phyloP scores from a whole-genome alignment of 768 basidiomycete species.

The Lactarius deliciosus region DNA sequence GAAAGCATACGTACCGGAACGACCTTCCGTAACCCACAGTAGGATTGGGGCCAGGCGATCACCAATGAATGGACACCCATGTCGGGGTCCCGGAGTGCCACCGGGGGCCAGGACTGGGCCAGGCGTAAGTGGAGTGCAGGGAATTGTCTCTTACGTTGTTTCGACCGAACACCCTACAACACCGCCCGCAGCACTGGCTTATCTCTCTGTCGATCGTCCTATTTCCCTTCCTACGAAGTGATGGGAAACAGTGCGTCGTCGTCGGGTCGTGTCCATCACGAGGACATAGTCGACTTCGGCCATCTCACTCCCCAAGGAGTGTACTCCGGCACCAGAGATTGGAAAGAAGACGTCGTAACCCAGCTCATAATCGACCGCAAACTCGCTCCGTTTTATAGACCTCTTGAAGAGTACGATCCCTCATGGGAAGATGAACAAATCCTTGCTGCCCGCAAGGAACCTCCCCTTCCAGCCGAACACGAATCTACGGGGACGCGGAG shows the following conservation, averaged over 20 bases:
- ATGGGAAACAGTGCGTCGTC: conserved; percentile 88
- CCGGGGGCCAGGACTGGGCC: not conserved
- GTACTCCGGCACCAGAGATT: conserved; percentile 82
- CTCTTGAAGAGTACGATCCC: conserved; percentile 89
- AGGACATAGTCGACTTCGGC: conserved; percentile 84
- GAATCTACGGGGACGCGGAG: conserved; percentile 44
- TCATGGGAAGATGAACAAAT: conserved; percentile 89
- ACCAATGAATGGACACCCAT: not conserved
- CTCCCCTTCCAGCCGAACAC: conserved; percentile 46
- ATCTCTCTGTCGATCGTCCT: not conserved
- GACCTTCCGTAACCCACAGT: not conserved
- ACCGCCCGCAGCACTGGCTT: not conserved
- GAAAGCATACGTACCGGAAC: conserved; percentile 14
- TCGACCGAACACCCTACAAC: conserved; percentile 4
- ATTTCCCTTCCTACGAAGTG: conserved; percentile 19
- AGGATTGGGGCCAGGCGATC: not conserved
- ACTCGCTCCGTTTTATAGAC: conserved; percentile 94
- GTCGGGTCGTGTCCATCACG: conserved; percentile 69
- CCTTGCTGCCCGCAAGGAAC: conserved; percentile 73
- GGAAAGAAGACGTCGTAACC: conserved; percentile 84
- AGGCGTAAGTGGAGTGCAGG: not conserved
- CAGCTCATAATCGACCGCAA: conserved; percentile 85
- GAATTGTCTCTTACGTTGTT: conserved; percentile 2
- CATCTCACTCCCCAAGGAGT: conserved; percentile 79
- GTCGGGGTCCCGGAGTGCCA: conserved; percentile 7